Evolutionary conservation across 2,329 filamentous ascomycete genomes (phyloP).

Genomic region (Metarhizium rileyi): DNA sequence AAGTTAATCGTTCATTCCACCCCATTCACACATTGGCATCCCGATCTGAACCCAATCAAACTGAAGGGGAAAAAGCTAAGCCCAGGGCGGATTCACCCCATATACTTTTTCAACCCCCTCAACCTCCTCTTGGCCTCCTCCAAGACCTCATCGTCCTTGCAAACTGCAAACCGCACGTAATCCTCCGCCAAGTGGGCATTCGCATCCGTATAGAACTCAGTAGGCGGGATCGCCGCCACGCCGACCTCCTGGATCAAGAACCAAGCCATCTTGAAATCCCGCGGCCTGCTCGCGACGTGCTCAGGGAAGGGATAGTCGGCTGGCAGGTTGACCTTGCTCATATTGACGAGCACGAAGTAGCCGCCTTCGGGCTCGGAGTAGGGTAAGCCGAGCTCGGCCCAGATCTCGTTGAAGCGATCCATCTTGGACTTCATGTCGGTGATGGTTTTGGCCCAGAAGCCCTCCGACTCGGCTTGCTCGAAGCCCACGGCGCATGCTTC

Average conservation of each 20-base stretch:
- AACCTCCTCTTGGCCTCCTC: slow-evolving; percentile 70
- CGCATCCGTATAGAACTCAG: slow-evolving; percentile 85
- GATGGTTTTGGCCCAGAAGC: slow-evolving; percentile 81
- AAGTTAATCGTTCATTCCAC: too few species aligned
- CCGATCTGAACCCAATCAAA: background rate
- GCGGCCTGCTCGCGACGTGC: slow-evolving; percentile 74
- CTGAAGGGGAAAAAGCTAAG: background rate
- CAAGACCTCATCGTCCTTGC: slow-evolving; percentile 82
- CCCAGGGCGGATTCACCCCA: slow-evolving; percentile 23
- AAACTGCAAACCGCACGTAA: slow-evolving; percentile 91
- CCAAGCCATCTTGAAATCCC: slow-evolving; percentile 93
- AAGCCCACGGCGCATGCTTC: slow-evolving; percentile 92
- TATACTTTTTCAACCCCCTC: slow-evolving; percentile 63
- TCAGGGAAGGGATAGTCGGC: slow-evolving; percentile 78
- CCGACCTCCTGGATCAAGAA: slow-evolving; percentile 95
- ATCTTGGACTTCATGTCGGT: slow-evolving; percentile 86
- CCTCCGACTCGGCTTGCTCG: slow-evolving; percentile 72
- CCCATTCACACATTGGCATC: background rate
- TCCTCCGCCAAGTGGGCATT: slow-evolving; percentile 84
- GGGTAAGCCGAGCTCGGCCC: slow-evolving; percentile 63
- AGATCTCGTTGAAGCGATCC: slow-evolving; percentile 74
- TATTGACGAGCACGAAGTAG: slow-evolving; percentile 94
- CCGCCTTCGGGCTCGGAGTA: slow-evolving; percentile 93
- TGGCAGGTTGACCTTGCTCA: slow-evolving; percentile 78
- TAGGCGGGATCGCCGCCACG: slow-evolving; percentile 90